A percentile compares a stretch with the other conserved stretches of the same genome.
These are phyloP conservation scores for Inga laurina DNA, from an alignment of 306 rosid genomes.

Conservation along the genomic window DNA sequence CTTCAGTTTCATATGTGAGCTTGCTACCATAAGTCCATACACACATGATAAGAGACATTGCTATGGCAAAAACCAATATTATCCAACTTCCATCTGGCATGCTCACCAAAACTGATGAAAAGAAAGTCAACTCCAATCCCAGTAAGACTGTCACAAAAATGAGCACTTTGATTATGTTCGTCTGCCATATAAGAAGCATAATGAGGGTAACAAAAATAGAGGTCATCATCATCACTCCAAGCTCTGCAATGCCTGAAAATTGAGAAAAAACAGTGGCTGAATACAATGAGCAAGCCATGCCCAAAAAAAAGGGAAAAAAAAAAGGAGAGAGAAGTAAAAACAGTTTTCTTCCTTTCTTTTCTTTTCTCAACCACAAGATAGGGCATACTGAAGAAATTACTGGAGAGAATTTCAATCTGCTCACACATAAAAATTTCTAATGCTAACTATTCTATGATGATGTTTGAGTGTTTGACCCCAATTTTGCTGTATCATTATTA, in stretches of 20 bases:
- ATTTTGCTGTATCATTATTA: not conserved
- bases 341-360: not conserved
- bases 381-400: constrained; percentile 24
- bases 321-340: not conserved
- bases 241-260: constrained; percentile 87
- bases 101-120: constrained; percentile 88
- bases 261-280: constrained; percentile 20
- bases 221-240: constrained; percentile 98
- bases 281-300: not conserved
- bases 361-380: constrained; percentile 10
- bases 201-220: constrained; percentile 84
- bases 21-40: constrained; percentile 98
- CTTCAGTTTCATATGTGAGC: constrained; percentile 95
- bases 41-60: constrained; percentile 82
- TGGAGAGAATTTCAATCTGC: constrained; percentile 14
- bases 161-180: constrained; percentile 71
- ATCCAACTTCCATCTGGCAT: constrained; percentile 99
- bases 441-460: constrained; percentile 12
- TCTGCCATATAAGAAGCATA: constrained; percentile 99
- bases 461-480: constrained; percentile 21
- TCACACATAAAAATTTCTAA: constrained; percentile 23
- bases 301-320: not conserved
- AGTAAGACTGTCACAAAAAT: constrained; percentile 65
- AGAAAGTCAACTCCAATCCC: constrained; percentile 84
- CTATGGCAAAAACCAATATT: constrained; percentile 78